These are phyloP conservation scores for Hyaloscypha finlandica DNA, from an alignment of 495 filamentous ascomycete species.

Conservation along the genomic window DNA sequence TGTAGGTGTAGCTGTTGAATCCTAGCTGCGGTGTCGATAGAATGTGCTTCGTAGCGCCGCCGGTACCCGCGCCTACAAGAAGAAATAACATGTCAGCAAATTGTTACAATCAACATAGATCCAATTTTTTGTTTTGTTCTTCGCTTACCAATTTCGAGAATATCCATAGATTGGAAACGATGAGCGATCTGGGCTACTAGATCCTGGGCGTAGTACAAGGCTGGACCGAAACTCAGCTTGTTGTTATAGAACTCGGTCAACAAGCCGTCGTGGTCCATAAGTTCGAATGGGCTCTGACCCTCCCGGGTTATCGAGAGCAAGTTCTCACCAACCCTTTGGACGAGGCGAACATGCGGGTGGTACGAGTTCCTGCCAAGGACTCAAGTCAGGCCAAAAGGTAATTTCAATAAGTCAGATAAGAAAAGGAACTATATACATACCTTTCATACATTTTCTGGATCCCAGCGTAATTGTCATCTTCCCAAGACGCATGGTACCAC, in stretches of 20 bases:
- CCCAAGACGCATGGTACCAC: not conserved
- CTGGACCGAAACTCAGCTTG: constrained; percentile 24
- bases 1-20: constrained; percentile 51
- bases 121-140: no score
- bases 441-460: no score
- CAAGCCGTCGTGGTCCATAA: constrained; percentile 16
- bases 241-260: constrained; percentile 37
- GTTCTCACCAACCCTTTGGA: constrained; percentile 39
- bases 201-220: not conserved
- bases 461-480: not conserved
- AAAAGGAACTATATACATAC: no score
- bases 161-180: constrained; percentile 43
- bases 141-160: constrained; percentile 19
- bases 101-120: no score
- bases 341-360: not conserved
- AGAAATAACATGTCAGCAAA: not conserved
- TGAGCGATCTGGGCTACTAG: constrained; percentile 42
- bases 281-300: constrained; percentile 21
- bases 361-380: not conserved
- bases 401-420: no score
- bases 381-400: no score
- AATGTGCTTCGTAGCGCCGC: constrained; percentile 39
- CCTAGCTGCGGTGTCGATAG: constrained; percentile 20
- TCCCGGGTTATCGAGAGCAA: constrained; percentile 41
- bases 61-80: constrained; percentile 1